Evolutionary conservation across 495 filamentous ascomycete genomes (phyloP), one percentile per base, ranked within the genome.

Genomic region (Ascobolus immersus): DNA sequence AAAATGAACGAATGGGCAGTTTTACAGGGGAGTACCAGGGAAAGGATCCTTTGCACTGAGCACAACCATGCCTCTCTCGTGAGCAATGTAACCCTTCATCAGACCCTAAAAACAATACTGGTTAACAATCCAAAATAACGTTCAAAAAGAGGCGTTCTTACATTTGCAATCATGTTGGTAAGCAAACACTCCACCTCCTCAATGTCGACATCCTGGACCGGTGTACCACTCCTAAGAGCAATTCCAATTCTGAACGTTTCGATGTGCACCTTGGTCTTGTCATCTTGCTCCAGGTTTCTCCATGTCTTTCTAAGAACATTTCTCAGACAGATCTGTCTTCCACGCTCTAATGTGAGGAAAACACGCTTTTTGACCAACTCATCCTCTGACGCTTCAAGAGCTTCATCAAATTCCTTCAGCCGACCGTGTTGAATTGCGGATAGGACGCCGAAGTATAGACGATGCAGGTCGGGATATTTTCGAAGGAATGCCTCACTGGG

Each of bases 1-100:
- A n/a, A n/a, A n/a, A n/a, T n/a, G n/a, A n/a, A n/a, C n/a, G n/a
- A n/a, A n/a, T n/a, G n/a, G n/a, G n/a, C n/a, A n/a, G n/a, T n/a
- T n/a, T n/a, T n/a, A n/a, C n/a, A n/a, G n/a, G n/a, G n/a, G n/a
- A 4, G 86, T 96, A n/a, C 84, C 86, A 1, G 86, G 86, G 49
- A 96, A 96, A 3, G 84, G 82, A 27, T 77, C 77, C 15, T 57
- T 68, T 51, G 90, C 91, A 52, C 77, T 92, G 36, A 96, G 56
- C 20, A 96, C 86, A 13, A 94, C 72, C 33, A 73, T 77, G 35
- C 76, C 76, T 29, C 71, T 69, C 33, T 90, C 82, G 37, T 81
- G 77, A 19, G 79, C 68, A 39, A 96, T 94, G 55, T 96, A 96
- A 34, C 86, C 86, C 56, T 93, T 96, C 73, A 94, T 90, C 10